Base-by-base conservation (phyloP, 768 basidiomycete genomes). In the Xerocomus spinulosus region DNA sequence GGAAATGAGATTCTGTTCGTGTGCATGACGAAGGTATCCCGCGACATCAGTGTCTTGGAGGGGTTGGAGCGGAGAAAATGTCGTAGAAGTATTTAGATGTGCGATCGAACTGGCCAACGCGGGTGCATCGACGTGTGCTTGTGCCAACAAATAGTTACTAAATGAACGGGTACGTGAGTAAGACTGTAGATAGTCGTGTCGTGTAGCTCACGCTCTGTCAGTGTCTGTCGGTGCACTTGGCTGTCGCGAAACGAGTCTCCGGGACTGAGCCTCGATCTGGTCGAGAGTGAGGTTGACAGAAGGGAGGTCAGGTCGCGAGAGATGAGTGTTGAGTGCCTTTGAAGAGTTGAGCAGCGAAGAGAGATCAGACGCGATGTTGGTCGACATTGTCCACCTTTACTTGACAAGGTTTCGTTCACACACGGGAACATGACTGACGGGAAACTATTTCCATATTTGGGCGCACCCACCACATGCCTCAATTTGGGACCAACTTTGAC, bases 1-100 rank as follows among this genome's bases (percentile, higher is more conserved):
- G 2, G 89, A 89, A 49, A 95, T 92, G 46, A 97, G 82, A 53
- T 89, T 91, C 64, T 94, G 92, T 62, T 97, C 93, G 59, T 95
- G 91, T 1, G 90, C 88, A 67, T 92, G 88, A n/a, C 90, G 86
- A 20, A 95, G 81, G 63, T 89, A 94, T n/a, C 91, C 91, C 28
- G 87, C 82, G 43, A 95, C 87, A 62, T 96, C 93, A 0, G 88
- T 93, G 70, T 96, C 93, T 59, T 88, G 85, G n/a, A 95, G 76
- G 5, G 91, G 87, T 60, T 92, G 89, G n/a, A 93, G 73, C 0
- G 92, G 90, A 20, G 87, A 81, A 64, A 93, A 95, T 0, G 90
- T 94, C 4, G 86, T 73, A 1, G 84, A 72, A 3, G 89, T 81
- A 60, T 92, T 88, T 52, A 93, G 70, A 53, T 87, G 81, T 4